Evolutionary conservation across 116 monocot species (phyloP).

Genomic region (Dioscorea cayenensis): DNA sequence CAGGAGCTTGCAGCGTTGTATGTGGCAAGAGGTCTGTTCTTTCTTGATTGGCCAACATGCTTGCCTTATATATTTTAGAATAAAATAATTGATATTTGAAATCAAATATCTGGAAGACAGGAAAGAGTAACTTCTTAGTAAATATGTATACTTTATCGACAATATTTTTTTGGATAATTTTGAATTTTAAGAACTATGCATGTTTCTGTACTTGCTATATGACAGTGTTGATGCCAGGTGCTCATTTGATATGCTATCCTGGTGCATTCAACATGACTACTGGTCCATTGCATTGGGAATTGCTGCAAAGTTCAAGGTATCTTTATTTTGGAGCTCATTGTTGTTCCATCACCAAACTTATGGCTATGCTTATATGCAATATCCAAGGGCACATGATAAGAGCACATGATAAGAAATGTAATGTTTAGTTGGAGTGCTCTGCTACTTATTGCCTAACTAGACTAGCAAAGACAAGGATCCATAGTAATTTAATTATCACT

Average conservation of each 20-base stretch:
- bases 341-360: background rate
- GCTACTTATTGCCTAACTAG: no score
- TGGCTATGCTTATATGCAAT: no score
- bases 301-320: conserved; percentile 94
- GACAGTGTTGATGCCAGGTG: conserved; percentile 36
- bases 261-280: conserved; percentile 99
- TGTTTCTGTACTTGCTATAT: background rate
- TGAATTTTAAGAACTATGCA: background rate
- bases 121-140: no score
- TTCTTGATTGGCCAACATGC: background rate
- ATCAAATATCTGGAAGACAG: no score
- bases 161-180: background rate
- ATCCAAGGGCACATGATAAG: no score
- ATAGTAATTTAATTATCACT: no score
- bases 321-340: background rate
- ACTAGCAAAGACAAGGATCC: no score
- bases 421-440: no score
- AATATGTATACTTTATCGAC: no score
- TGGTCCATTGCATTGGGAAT: conserved; percentile 94
- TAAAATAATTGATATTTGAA: no score
- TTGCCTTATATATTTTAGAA: no score
- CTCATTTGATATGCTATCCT: conserved; percentile 95
- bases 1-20: conserved; percentile 86
- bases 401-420: no score
- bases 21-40: conserved; percentile 73